Evolutionary conservation across 805 yeast species (phyloP), one percentile per base, ranked within the genome.

Genomic region (Saccharomyces kudriavzevii): DNA sequence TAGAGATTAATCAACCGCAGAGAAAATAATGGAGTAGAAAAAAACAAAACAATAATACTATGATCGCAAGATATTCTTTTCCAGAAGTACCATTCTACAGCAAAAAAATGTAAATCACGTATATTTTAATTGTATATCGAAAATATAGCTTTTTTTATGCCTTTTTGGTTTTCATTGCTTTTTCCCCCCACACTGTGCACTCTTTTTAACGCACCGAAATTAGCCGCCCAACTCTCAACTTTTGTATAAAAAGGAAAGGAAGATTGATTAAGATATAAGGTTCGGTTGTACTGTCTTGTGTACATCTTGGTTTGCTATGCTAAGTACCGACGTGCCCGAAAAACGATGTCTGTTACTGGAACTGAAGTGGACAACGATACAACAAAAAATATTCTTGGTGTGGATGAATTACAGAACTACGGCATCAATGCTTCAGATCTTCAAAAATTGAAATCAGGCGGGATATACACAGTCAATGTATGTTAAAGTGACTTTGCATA

Each of bases 351-450:
- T 29, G 48, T 51, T 22, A 54, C 59, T 9, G 20, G 29, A 4
- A 51, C 55, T 10, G 59, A 56, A 45, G 52, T 56, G 9, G 64
- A 59, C 20, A 49, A 66, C 1, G 70, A 67, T 1, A 47, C 63
- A 9, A 52, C 56, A 24, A 51, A 57, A 11, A 52, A 56, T 26
- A 65, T 76, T 26, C 58, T 78, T 14, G 60, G 70, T 11, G 72
- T 78, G 1, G 83, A 79, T 54, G 82, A 78, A 56, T 65, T 79
- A 51, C 84, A 85, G 65, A 79, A 81, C 25, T 81, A 81, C 56
- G 92, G 92, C 0, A 83, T 87, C 54, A 82, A 86, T 57, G 79
- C 80, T 2, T 78, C 85, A n/a, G 94, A 87, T 67, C 80, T 87
- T 56, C 78, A 78, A 52, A 86, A 85, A 65, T 71, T 86, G 57